Conservation (phyloP, 257 asterid genomes). For the Apocynum venetum region DNA sequence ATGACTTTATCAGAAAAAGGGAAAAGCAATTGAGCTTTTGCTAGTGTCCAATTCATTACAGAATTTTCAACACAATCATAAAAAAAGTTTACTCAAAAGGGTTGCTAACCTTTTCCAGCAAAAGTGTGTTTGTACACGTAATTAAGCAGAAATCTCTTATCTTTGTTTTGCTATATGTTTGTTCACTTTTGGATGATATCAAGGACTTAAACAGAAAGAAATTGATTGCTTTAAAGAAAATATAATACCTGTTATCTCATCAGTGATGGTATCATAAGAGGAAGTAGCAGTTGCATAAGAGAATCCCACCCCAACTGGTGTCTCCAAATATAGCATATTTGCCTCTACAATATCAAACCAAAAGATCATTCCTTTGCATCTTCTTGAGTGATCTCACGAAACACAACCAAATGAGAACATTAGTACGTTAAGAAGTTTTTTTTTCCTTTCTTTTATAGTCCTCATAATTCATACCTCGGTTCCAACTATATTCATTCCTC, state of each 20-base stretch:
- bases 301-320: constrained; percentile 73
- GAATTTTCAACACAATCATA: not conserved
- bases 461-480: constrained; percentile 39
- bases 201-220: too few relatives aligned
- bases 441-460: too few relatives aligned
- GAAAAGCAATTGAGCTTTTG: constrained; percentile 2
- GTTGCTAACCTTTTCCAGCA: not conserved
- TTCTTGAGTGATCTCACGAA: not conserved
- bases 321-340: constrained; percentile 63
- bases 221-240: not conserved
- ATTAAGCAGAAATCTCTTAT: not conserved
- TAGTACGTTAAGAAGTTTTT: not conserved
- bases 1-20: constrained; percentile 20
- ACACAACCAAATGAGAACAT: not conserved
- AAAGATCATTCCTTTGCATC: constrained; percentile 13
- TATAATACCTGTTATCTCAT: constrained; percentile 50
- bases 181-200: not conserved
- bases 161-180: not conserved
- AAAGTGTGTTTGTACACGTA: not conserved
- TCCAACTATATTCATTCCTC: constrained; percentile 62
- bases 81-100: constrained; percentile 5
- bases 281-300: constrained; percentile 49
- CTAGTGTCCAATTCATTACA: not conserved
- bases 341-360: constrained; percentile 45
- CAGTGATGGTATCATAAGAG: constrained; percentile 45